Evolutionary conservation across 345 rosid species (phyloP).

Genomic region (Linum trigynum): DNA sequence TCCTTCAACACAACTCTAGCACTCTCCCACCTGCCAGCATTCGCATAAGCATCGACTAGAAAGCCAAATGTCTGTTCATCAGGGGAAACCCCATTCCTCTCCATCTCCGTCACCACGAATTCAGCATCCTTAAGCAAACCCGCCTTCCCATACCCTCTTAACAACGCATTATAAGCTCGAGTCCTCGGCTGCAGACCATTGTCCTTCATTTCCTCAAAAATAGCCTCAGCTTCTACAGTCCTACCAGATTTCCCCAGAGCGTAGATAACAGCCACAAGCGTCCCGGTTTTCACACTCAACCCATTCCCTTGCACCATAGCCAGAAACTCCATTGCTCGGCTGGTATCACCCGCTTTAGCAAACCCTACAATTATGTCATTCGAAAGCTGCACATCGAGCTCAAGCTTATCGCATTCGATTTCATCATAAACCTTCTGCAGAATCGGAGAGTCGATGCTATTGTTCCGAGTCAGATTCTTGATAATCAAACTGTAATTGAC

Average conservation of each 20-base stretch:
- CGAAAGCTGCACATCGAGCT: constrained; percentile 64
- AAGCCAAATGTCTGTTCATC: constrained; percentile 84
- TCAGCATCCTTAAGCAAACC: constrained; percentile 75
- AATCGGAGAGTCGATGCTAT: constrained; percentile 53
- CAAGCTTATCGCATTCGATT: constrained; percentile 62
- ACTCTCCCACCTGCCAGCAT: constrained; percentile 95
- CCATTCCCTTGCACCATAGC: constrained; percentile 70
- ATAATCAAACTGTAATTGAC: constrained; percentile 80
- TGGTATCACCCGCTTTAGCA: constrained; percentile 71
- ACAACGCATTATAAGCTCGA: constrained; percentile 76
- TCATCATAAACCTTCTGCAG: constrained; percentile 60
- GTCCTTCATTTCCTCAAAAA: constrained; percentile 84
- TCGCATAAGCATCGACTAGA: constrained; percentile 74
- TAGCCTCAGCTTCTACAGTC: constrained; percentile 76
- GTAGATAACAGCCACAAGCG: constrained; percentile 52
- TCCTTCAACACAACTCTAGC: constrained; percentile 85
- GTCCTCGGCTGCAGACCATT: constrained; percentile 68
- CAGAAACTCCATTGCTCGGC: constrained; percentile 53
- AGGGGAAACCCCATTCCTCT: constrained; percentile 65
- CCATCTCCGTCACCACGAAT: constrained; percentile 79
- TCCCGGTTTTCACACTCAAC: constrained; percentile 47
- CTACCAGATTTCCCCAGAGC: constrained; percentile 57
- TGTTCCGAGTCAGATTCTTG: constrained; percentile 53
- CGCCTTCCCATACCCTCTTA: constrained; percentile 70
- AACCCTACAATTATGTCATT: constrained; percentile 78